phyloP scores from a whole-genome alignment of 1,284 basidiomycete species.

The Apiotrichum montevideense region DNA sequence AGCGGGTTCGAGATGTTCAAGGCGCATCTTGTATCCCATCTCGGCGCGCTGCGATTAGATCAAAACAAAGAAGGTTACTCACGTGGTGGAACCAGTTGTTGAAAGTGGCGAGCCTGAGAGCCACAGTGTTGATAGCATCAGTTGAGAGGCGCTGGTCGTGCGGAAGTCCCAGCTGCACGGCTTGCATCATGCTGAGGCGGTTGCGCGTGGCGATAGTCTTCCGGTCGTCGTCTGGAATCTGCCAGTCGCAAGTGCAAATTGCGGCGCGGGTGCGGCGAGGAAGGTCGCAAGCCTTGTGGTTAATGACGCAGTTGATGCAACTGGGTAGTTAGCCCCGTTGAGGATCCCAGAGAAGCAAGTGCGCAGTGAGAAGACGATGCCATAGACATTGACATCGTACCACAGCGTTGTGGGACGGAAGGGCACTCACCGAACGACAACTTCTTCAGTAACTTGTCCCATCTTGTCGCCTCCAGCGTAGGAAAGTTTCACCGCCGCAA shows the following conservation, averaged over 20 bases:
- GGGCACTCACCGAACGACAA: not conserved
- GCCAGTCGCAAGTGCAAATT: constrained; percentile 10
- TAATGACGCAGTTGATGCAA: constrained; percentile 8
- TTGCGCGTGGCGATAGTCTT: not conserved
- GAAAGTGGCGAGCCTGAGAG: not conserved
- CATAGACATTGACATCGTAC: too few relatives aligned
- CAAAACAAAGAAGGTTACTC: not conserved
- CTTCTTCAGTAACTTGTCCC: not conserved
- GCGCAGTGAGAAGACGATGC: too few relatives aligned
- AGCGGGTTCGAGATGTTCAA: not conserved
- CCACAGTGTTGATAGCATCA: not conserved
- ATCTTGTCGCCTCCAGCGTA: not conserved
- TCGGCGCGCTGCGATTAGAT: not conserved
- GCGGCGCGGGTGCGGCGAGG: not conserved
- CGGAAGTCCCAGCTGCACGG: not conserved
- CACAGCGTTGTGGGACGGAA: too few relatives aligned
- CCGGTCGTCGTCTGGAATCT: constrained; percentile 3
- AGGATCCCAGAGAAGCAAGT: too few relatives aligned
- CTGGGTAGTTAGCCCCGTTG: not conserved
- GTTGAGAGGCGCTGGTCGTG: not conserved
- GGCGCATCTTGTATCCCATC: not conserved
- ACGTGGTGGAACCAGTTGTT: constrained; percentile 4
- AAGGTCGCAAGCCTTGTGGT: constrained; percentile 5
- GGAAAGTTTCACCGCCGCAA: not conserved
- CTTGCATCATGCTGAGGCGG: not conserved